phyloP scores from a whole-genome alignment of 1,284 basidiomycete genomes.

The Rhodotorula sp. region DNA sequence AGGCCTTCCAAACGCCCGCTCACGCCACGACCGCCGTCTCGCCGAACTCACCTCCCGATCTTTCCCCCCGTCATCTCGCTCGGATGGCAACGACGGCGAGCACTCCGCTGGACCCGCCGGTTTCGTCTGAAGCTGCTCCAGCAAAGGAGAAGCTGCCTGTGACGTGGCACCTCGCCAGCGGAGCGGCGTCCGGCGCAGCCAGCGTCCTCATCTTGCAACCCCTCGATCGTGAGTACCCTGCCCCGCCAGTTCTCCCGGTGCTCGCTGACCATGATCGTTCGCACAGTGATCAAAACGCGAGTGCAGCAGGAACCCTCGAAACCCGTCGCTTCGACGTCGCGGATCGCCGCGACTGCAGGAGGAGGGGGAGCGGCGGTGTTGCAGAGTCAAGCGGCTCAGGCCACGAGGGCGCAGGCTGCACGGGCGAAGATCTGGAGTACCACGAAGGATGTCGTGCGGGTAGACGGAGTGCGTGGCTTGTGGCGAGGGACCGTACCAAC shows the following conservation, averaged over 20 bases:
- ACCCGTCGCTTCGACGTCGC: not conserved
- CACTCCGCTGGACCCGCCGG: constrained; percentile 7
- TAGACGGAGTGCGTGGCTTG: constrained; percentile 52
- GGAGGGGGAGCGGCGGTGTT: not conserved
- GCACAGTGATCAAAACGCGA: constrained; percentile 38
- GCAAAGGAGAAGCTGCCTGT: constrained; percentile 18
- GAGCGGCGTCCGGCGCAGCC: constrained; percentile 30
- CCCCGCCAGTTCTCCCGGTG: too few relatives aligned
- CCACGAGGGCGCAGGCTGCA: not conserved
- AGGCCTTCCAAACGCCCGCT: too few relatives aligned
- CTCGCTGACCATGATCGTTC: not conserved
- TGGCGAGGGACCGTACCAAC: constrained; percentile 84
- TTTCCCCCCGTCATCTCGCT: not conserved
- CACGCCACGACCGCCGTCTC: too few relatives aligned
- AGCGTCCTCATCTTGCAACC: constrained; percentile 36
- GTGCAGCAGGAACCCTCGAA: constrained; percentile 30
- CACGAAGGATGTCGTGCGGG: constrained; percentile 47
- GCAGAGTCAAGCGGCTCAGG: not conserved
- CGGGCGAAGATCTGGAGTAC: constrained; percentile 27
- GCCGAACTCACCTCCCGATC: not conserved
- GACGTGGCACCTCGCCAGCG: constrained; percentile 33
- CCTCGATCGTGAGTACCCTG: constrained; percentile 29
- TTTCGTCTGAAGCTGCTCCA: constrained; percentile 6
- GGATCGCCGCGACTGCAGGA: not conserved
- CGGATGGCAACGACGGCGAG: not conserved